Conservation (phyloP, 106 monocot genomes). For the Chionographis japonica region DNA sequence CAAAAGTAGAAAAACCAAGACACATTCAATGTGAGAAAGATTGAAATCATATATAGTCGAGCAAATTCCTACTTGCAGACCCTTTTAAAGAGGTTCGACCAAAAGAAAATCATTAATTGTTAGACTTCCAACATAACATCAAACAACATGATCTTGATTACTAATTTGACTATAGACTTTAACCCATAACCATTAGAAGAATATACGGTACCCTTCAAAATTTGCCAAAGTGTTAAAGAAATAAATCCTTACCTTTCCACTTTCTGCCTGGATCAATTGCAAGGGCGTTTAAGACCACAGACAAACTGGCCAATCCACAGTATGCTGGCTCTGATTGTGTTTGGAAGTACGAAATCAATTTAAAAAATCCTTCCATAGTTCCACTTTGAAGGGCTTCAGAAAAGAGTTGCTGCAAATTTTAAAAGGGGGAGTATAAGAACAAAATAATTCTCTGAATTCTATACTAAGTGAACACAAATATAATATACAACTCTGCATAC, state of each 20-base stretch:
- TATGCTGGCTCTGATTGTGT: conserved; percentile 96
- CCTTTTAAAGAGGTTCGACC: no score
- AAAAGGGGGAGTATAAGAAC: neutral
- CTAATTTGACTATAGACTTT: neutral
- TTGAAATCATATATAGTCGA: no score
- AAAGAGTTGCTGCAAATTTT: conserved; percentile 63
- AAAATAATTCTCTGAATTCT: no score
- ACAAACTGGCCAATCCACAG: conserved; percentile 86
- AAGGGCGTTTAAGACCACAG: conserved; percentile 90
- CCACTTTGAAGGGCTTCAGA: conserved; percentile 83
- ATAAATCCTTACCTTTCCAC: conserved; percentile 74
- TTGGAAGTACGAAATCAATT: conserved; percentile 83
- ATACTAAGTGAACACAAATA: no score
- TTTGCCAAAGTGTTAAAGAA: neutral
- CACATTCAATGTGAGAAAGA: no score
- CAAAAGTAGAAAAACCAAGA: no score
- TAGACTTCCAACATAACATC: no score
- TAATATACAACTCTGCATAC: no score
- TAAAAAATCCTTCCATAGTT: conserved; percentile 95
- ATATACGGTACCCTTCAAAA: no score
- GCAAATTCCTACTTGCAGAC: no score
- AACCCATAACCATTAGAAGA: neutral
- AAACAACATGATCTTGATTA: no score
- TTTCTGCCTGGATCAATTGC: conserved; percentile 87
- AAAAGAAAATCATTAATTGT: no score